A percentile compares a stretch with the other conserved stretches of the same genome.
Conservation (phyloP, 495 filamentous ascomycete genomes). For the Penicillium dipodomyicola region DNA sequence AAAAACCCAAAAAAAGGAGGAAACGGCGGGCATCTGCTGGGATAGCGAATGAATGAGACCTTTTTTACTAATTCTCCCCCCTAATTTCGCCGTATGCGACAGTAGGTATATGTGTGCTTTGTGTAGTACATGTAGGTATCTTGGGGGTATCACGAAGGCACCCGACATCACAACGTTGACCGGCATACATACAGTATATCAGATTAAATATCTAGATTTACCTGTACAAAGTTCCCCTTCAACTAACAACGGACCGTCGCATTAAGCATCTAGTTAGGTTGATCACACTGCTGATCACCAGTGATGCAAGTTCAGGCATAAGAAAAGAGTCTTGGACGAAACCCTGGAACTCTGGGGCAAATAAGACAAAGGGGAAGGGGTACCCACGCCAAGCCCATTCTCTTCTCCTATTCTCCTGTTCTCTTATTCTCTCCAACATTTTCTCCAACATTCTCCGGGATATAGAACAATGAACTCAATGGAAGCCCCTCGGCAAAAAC, state of each 20-base stretch:
- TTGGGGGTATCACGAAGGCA: too few species aligned
- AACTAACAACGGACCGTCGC: slow-evolving; percentile 1
- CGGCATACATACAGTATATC: background rate
- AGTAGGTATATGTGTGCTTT: background rate
- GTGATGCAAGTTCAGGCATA: background rate
- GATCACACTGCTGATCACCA: slow-evolving; percentile 10
- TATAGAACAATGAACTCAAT: background rate
- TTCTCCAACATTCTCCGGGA: too few species aligned
- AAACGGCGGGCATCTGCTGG: background rate
- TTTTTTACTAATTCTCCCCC: background rate
- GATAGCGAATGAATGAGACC: background rate
- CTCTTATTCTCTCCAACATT: background rate
- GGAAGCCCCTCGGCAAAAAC: background rate
- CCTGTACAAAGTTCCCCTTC: too few species aligned
- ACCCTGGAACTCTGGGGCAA: background rate
- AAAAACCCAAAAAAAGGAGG: background rate
- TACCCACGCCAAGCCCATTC: background rate
- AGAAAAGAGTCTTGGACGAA: background rate
- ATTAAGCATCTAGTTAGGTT: slow-evolving; percentile 18
- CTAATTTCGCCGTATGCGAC: background rate
- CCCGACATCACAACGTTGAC: background rate
- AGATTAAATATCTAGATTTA: background rate
- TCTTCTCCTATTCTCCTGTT: background rate
- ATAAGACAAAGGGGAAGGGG: background rate
- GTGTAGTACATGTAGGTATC: background rate